Conservation (phyloP, 1,284 basidiomycete species). For the Xanthoconium separans region DNA sequence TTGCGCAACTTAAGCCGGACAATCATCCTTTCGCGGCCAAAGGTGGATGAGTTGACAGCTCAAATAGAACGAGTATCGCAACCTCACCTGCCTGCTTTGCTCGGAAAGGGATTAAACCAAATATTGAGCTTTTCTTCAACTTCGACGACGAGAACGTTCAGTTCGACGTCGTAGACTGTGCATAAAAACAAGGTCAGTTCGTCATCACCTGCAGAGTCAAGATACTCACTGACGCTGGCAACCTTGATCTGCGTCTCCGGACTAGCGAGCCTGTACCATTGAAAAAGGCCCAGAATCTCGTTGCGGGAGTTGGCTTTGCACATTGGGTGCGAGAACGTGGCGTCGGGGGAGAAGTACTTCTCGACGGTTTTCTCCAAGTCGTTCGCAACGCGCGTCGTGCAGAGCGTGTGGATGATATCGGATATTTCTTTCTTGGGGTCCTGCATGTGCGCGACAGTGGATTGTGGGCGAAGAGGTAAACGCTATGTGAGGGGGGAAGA, state of each 20-base stretch:
- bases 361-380: conserved; percentile 16
- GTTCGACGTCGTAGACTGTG: conserved; percentile 27
- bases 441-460: conserved; percentile 21
- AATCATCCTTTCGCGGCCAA: conserved; percentile 17
- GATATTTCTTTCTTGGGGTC: conserved; percentile 30
- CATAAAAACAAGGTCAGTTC: conserved; percentile 1
- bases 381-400: conserved; percentile 20
- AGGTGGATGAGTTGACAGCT: neutral
- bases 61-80: neutral
- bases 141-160: conserved; percentile 26
- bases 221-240: conserved; percentile 22
- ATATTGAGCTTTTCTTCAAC: conserved; percentile 23
- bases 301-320: conserved; percentile 26
- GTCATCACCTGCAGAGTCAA: neutral
- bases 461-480: neutral
- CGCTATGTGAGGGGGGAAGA: neutral
- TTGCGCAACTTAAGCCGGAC: conserved; percentile 26
- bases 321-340: conserved; percentile 26
- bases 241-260: conserved; percentile 13
- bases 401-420: conserved; percentile 23
- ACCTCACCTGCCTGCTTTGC: conserved; percentile 18
- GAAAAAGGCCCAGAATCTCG: conserved; percentile 29
- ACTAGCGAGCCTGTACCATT: conserved; percentile 32
- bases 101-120: conserved; percentile 26
- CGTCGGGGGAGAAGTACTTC: conserved; percentile 21